Base-by-base conservation (phyloP, 345 rosid genomes). In the Dovyalis caffra region DNA sequence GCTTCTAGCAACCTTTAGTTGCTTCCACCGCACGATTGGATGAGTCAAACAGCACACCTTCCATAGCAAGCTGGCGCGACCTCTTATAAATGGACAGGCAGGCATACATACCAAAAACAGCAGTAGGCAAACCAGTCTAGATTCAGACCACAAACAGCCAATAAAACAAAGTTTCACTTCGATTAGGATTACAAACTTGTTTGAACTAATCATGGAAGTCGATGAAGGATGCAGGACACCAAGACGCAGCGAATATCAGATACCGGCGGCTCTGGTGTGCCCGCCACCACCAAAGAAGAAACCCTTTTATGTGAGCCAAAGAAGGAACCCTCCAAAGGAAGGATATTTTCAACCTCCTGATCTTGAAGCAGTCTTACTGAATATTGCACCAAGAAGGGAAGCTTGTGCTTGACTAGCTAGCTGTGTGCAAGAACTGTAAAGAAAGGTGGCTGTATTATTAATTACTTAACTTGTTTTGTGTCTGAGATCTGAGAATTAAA, bases 341-440 rank as follows among this genome's bases (percentile, higher is more conserved):
- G 93, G 90, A 0, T 92, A 84, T 72, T 92, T 92, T 79, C 83
- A 83, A 51, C 91, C 93, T 10, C 93, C 97, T 26, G 95, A 90
- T 78, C 87, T 92, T 4, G 95, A 92, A 29, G 78, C 78, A 43
- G 49, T 92, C 33, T 89, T 92, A 66, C 49, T 85, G 5, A 8
- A n/a, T n/a, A 56, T 83, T 23, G 65, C 64, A 6, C 81, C 86
- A 7, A 78, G 72, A 70, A 78, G 75, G 26, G 78, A 85, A 77
- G 78, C 81, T 29, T 73, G 76, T 74, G 80, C 77, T 32, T 83
- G 75, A 74, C 11, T 23, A 20, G 4, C 7, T 21, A 12, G 1
- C 15, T 1, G 21, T 1, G 18, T 15, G 6, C 1, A 14, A 2
- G 14, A 57, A 23, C 37, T 29, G 26, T 43, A 15, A 23, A 25